Percentiles rank a stretch among this genome's conserved stretches.
Evolutionary conservation across 2,329 filamentous ascomycete species (phyloP).

Genomic region (Talaromyces piceae): DNA sequence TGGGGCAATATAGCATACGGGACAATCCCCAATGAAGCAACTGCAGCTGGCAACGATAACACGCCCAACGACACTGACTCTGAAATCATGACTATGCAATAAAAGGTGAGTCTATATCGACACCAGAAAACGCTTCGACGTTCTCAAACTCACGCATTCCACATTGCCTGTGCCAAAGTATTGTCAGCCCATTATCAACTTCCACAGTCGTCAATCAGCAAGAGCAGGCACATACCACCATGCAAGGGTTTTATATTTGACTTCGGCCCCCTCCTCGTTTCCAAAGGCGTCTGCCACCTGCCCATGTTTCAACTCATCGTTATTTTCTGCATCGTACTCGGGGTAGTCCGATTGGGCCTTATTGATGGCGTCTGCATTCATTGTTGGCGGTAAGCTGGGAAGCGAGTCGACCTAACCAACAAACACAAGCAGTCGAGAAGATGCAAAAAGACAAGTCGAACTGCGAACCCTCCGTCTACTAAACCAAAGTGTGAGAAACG

Average conservation of each 20-base stretch:
- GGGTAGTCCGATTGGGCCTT: background rate
- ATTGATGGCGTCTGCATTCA: background rate
- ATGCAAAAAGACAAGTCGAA: background rate
- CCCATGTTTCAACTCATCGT: background rate
- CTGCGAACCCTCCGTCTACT: background rate
- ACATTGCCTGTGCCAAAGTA: background rate
- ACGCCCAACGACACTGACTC: conserved; percentile 54
- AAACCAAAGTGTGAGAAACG: background rate
- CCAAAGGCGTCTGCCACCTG: background rate
- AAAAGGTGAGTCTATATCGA: background rate
- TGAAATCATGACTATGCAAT: conserved; percentile 46
- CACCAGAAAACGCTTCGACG: too few relatives aligned
- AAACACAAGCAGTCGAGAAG: background rate
- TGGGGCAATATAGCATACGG: conserved; percentile 29
- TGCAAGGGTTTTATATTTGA: background rate
- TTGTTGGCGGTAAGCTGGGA: background rate
- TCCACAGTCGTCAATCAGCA: too few relatives aligned
- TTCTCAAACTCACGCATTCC: background rate
- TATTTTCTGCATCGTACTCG: background rate
- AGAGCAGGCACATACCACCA: background rate
- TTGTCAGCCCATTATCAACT: background rate
- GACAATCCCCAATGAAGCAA: conserved; percentile 48
- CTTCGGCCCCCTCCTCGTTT: background rate
- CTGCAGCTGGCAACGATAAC: conserved; percentile 47
- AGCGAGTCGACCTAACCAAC: background rate